Evolutionary conservation across 2,329 filamentous ascomycete species (phyloP), one percentile per base, ranked within the genome.

Genomic region (Verticillium nonalfalfae): DNA sequence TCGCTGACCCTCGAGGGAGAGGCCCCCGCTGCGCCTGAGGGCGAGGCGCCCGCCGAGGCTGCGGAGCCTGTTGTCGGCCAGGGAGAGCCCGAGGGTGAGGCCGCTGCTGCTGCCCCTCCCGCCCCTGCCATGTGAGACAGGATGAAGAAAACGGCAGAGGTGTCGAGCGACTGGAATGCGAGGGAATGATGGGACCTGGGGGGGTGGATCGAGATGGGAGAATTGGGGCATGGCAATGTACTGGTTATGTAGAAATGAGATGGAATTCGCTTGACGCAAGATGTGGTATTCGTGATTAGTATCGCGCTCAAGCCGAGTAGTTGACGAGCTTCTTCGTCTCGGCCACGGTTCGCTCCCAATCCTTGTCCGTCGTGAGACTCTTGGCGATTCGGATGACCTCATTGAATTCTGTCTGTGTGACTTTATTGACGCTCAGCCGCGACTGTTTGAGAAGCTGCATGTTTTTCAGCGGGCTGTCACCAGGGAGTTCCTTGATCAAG

Each of bases 401-500:
- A 2, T 83, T 75, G 87, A 89, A 93, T 73, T 93, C 89, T 0
- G 75, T 75, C 13, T 74, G 75, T 57, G 79, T 81, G 7, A 93
- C 89, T 64, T 81, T 85, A 68, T 84, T 88, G 9, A 98, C 93
- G 71, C 93, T 97, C 59, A 97, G 75, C 45, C 94, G 83, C n/a
- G 85, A 83, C 75, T 93, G 87, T 70, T 88, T 94, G 64, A 97
- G 79, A 76, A 95, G 83, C 75, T 97, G 90, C 86, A 98, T 91
- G 58, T 85, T 82, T 68, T 86, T 85, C 50, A 96, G 77, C 7
- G 84, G 79, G 9, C 83, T 76, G 0, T 81, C 82, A 0, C 74
- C 71, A 60, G 90, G 88, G 55, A 97, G 81, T 66, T 91, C 87
- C 64, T 85, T 84, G 59, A 97, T 81, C 58, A 97, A 81, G 5